phyloP scores from a whole-genome alignment of 23 red algal genomes.

The Gracilaria domingensis region DNA sequence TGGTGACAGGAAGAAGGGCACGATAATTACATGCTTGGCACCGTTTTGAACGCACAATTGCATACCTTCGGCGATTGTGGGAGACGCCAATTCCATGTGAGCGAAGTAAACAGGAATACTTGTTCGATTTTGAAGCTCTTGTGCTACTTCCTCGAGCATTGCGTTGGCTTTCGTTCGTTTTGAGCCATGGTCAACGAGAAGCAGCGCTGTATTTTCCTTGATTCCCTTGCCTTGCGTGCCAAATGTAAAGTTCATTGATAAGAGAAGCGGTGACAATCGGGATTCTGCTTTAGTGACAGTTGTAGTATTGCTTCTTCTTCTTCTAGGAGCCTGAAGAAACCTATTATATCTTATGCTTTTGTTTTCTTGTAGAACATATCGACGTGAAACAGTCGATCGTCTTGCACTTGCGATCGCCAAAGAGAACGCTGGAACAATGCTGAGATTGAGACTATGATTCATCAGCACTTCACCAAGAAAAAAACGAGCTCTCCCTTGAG shows the following conservation, averaged over 20 bases:
- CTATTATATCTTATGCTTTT: neutral
- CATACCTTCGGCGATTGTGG: constrained; percentile 82
- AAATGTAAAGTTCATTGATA: neutral
- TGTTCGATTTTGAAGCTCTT: constrained; percentile 39
- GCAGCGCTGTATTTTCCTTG: neutral
- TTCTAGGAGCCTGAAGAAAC: neutral
- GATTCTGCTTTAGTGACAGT: neutral
- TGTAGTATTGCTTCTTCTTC: neutral
- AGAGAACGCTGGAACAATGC: neutral
- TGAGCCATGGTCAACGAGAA: constrained; percentile 93
- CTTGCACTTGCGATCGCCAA: neutral
- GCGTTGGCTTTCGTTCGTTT: constrained; percentile 75
- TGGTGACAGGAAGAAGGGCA: constrained; percentile 91
- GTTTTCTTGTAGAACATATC: neutral
- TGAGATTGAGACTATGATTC: neutral
- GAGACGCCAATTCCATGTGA: constrained; percentile 94
- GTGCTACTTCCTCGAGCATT: constrained; percentile 51
- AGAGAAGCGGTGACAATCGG: neutral
- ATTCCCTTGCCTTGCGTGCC: neutral
- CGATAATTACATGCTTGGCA: constrained; percentile 80
- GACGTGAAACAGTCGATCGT: neutral
- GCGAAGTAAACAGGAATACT: constrained; percentile 74
- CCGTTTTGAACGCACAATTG: constrained; percentile 58
- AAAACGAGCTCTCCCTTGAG: neutral
- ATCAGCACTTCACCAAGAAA: neutral